Base-by-base conservation (phyloP, 177 flowering plant species). In the Telopea speciosissima region DNA sequence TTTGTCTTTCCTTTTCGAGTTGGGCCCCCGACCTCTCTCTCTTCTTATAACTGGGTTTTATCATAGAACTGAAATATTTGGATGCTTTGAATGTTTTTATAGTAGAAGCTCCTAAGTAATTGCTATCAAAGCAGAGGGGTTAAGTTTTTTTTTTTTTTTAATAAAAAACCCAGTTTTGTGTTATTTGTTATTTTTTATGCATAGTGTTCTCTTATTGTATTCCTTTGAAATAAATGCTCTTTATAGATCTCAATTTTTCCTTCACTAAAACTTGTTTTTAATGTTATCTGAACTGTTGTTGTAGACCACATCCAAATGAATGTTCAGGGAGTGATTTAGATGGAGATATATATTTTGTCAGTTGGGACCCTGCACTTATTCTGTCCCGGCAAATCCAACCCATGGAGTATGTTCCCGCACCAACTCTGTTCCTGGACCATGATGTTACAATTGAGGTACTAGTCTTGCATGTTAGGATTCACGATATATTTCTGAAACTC, bases 291-390 rank as follows among this genome's bases (percentile, higher is more conserved):
- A 61, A 1, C 45, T 68, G 28, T 63, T 52, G 60, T 74, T 24
- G 60, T 75, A 89, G 96, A 62, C 96, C 96, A 67, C 96, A 90
- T 68, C 88, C 96, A 24, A 88, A 88, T 77, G 96, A 90, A 78
- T 90, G 96, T 64, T 88, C 96, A 3, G 96, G 96, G 54, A 87
- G 96, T 76, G 96, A 90, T 80, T 75, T 90, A 74, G 96, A 90
- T 74, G 96, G 96, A 26, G 96, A 90, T 78, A 71, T 85, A 59
- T 90, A 88, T 81, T 90, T 90, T 69, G 93, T 90, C 63, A 81
- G 87, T 71, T 90, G 96, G 96, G 96, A 90, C 56, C 65, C 66
- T 31, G 90, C 84, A 19, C 73, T 90, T 36, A 78, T 90, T 74
- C 96, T 92, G 33, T 80, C 76, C 10, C 66, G 14, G 26, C 83